Conservation (phyloP, 768 basidiomycete species). For the Boletus fagicola region DNA sequence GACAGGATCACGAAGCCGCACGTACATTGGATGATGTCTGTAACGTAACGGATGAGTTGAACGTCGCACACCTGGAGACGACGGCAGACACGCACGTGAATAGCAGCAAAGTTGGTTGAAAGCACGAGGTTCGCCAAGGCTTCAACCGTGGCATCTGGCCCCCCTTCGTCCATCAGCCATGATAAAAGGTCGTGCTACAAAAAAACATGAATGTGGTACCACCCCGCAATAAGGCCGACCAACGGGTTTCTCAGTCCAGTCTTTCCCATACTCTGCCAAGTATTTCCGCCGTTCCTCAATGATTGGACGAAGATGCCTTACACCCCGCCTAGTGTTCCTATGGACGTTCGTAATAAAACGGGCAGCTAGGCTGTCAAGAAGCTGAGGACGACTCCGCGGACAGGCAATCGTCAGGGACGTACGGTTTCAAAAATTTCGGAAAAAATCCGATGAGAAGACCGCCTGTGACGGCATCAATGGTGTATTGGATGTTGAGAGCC, state of each 20-base stretch:
- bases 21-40: background rate
- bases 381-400: too few relatives aligned
- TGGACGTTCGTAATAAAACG: conserved; percentile 8
- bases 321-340: conserved; percentile 1
- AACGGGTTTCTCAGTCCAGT: conserved; percentile 35
- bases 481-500: conserved; percentile 28
- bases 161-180: background rate
- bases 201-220: background rate
- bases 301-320: conserved; percentile 25
- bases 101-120: conserved; percentile 14
- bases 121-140: conserved; percentile 13
- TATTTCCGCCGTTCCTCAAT: conserved; percentile 28
- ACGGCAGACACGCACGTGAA: conserved; percentile 19
- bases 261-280: conserved; percentile 24
- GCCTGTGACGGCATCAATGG: conserved; percentile 27
- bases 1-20: too few relatives aligned
- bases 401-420: background rate
- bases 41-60: background rate
- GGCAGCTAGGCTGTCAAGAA: conserved; percentile 17
- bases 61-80: too few relatives aligned
- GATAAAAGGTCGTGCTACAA: conserved; percentile 32
- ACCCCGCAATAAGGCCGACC: conserved; percentile 2
- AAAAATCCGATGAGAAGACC: conserved; percentile 25
- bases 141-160: background rate
- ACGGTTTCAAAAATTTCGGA: conserved; percentile 37